Base-by-base conservation (phyloP, 345 rosid genomes). In the Durio zibethinus region DNA sequence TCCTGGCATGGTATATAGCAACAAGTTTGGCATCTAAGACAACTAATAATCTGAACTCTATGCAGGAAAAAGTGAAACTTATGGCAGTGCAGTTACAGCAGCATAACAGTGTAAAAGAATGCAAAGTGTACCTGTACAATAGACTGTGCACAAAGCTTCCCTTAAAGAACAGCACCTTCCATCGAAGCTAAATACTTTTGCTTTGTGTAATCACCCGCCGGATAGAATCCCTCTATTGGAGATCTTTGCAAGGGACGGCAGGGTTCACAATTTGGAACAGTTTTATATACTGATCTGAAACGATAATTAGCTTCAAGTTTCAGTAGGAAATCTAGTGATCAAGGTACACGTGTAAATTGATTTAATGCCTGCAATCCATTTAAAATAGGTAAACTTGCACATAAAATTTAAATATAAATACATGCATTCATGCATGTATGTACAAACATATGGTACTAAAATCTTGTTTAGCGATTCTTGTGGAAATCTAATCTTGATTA, bases 121-220 rank as follows among this genome's bases (percentile, higher is more conserved):
- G 56, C 14, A 18, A 60, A 36, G 45, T 45, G 59, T 82, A 92
- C 98, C 98, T 96, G 90, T 29, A 89, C 80, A 75, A 96, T 90
- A 66, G 94, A 88, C 82, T 92, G 91, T 21, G 97, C 92, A 83
- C 98, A 92, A 81, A 92, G 77, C 91, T 96, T 96, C 68, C 99
- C 98, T 0, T 97, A 96, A 73, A 96, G 93, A 69, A 96, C 90
- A 14, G 97, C 99, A 5, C 98, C 99, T 85, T 96, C 98, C 97
- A 96, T 96, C 23, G 98, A 96, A 82, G 99, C 97, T 85, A 96
- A 77, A 85, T 96, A 96, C 86, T 96, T 96, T 76, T 93, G 98
- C 82, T 93, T 93, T 52, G 99, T 96, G 85, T 93, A 93, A 65
- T 96, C 98, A 71, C 98, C 98, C 52, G 98, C 91, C 81, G 91